Conservation (phyloP, 2,329 filamentous ascomycete species). For the Sclerotinia glacialis region DNA sequence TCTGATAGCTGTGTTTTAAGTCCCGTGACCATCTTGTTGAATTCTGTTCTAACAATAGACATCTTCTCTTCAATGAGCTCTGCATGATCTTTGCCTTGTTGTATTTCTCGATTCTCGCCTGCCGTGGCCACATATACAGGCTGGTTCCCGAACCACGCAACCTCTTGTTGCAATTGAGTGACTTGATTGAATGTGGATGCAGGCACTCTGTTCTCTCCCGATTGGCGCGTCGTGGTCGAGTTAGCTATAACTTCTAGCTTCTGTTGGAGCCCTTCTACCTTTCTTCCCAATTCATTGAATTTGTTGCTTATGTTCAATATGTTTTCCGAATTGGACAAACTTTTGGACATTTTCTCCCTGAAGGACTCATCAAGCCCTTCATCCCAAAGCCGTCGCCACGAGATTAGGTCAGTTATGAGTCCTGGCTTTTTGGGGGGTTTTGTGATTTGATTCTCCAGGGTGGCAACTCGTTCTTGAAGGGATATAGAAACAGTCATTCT, state of each 20-base stretch:
- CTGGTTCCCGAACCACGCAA: not conserved
- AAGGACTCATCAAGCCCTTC: not conserved
- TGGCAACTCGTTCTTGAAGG: too few relatives aligned
- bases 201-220: too few relatives aligned
- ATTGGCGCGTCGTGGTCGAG: too few relatives aligned
- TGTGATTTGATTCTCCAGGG: too few relatives aligned
- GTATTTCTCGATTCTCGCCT: not conserved
- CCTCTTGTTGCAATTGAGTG: not conserved
- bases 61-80: not conserved
- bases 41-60: not conserved
- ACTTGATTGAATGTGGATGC: not conserved
- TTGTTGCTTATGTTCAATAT: too few relatives aligned
- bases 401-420: not conserved
- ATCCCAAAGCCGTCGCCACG: not conserved
- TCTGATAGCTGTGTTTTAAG: not conserved
- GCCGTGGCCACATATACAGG: not conserved
- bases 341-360: not conserved
- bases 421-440: too few relatives aligned
- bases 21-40: not conserved
- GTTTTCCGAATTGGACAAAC: too few relatives aligned
- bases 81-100: not conserved
- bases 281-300: too few relatives aligned
- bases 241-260: too few relatives aligned
- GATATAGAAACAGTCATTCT: too few relatives aligned
- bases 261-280: too few relatives aligned